Base-by-base conservation (phyloP, 768 basidiomycete genomes). In the Lentinula sp. region DNA sequence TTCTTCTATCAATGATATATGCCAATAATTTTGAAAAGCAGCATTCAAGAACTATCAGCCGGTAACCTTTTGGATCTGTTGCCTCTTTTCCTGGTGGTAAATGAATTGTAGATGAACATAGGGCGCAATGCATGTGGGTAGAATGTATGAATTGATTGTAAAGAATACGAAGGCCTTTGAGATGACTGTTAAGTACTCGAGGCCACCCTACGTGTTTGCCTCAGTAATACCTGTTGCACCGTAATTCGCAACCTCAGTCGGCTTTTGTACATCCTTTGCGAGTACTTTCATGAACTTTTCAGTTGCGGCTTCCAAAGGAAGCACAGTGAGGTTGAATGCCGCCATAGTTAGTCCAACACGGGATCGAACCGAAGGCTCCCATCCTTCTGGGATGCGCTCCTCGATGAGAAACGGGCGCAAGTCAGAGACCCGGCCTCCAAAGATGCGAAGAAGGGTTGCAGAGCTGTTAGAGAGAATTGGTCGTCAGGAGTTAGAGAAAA, bases 301-400 rank as follows among this genome's bases (percentile, higher is more conserved):
- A 15, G 62, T 76, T 4, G 71, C 74, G 0, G 66, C 60, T 65
- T 79, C 81, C 37, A 83, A 72, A 61, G 72, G 73, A 9, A 76
- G 45, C 15, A 78, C 79, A 0, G 78, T 79, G 2, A 43, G 49
- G 66, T 91, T 88, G 74, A 89, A 83, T 8, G 69, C 68, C 12
- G 73, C 50, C 6, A 91, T 71, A 0, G 89, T 90, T 37, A 91
- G 70, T 0, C 90, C 90, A 58, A 78, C 73, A 0, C 73, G 81
- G 39, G 77, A 72, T n/a, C 79, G 76, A 35, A 84, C 70, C 13
- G 80, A 73, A 0, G 89, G 78, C 67, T 91, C 88, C 87, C 88
- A 92, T 20, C 84, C 84, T 0, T 86, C 78, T 0, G 86, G 85
- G 36, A 93, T 67, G 15, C 88, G 81, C 64, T 93, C 90, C 49